Evolutionary conservation across 2,329 filamentous ascomycete species (phyloP), one percentile per base, ranked within the genome.

Genomic region (Stachybotrys elegans): DNA sequence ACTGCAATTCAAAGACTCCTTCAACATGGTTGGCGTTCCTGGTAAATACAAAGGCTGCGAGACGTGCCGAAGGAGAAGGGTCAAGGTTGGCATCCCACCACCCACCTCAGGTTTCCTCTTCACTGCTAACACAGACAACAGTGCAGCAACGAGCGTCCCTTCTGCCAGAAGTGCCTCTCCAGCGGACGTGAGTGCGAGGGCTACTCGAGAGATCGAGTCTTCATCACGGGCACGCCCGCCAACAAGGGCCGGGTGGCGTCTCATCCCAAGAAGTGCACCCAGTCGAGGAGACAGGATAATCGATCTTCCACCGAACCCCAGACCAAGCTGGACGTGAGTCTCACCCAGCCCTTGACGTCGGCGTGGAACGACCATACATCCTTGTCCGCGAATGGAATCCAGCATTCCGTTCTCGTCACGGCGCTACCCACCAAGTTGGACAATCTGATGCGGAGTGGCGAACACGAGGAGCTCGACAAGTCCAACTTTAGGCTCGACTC

Each of bases 11-110:
- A 17, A 35, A 8, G 31, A 6, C 13, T 16, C 14, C 13, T 13
- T 25, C 22, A 67, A 44, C 27, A 81, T 81, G 78, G 78, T 81
- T 51, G 79, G 79, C 43, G 78, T 83, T 46, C 72, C 78, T 29
- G 79, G 79, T 42, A 82, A 81, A 60, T 83, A 77, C 58, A 81
- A 81, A 60, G 79, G 78, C 29, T 83, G 79, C 62, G 78, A 81
- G 60, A 82, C 79, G 21, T 83, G 79, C 57, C 68, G 79, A 40
- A 65, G 69, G 22, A 67, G 79, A 42, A 71, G 80, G 58, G 79
- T 82, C 48, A 80, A 79, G 58, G 79, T 79, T 64, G 50, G 70
- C 51, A 25, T 36, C 16, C 31, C 36, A 17, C 38, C 52, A 25
- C 52, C 47, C 32, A n/a, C 29, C 19, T 6, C 13, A 19, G 16